These are phyloP conservation scores for Fennellomyces sp. DNA, from an alignment of 371 early-diverging fungal genomes.

Conservation along the genomic window DNA sequence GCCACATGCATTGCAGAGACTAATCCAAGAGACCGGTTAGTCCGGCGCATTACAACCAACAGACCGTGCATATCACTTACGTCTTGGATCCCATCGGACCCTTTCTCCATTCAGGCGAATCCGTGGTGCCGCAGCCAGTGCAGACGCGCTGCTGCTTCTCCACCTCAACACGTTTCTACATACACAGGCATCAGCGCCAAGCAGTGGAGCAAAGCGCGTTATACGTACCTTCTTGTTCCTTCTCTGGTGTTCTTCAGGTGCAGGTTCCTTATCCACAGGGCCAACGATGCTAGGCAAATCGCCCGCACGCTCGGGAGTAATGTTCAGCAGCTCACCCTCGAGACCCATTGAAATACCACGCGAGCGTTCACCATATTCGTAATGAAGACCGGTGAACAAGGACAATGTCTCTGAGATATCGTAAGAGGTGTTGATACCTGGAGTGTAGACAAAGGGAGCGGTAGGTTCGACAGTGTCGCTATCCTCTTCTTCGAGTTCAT, in stretches of 20 bases:
- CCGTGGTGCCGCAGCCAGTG: slow-evolving; percentile 70
- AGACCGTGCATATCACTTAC: slow-evolving; percentile 30
- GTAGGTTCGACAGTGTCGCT: slow-evolving; percentile 1
- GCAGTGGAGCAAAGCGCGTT: neutral
- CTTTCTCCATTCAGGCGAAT: slow-evolving; percentile 85
- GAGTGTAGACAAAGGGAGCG: slow-evolving; percentile 31
- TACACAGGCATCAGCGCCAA: neutral
- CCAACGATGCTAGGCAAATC: slow-evolving; percentile 13
- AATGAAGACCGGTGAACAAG: slow-evolving; percentile 40
- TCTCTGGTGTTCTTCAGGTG: neutral
- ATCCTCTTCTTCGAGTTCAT: slow-evolving; percentile 5
- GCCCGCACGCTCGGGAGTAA: neutral
- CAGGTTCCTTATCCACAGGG: slow-evolving; percentile 9
- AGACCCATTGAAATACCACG: slow-evolving; percentile 38
- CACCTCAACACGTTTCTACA: slow-evolving; percentile 5
- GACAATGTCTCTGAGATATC: slow-evolving; percentile 28
- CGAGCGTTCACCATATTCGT: slow-evolving; percentile 35
- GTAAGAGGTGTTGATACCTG: slow-evolving; percentile 24
- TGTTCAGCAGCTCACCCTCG: slow-evolving; percentile 26
- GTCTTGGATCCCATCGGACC: slow-evolving; percentile 78
- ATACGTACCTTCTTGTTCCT: slow-evolving; percentile 25
- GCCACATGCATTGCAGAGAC: slow-evolving; percentile 62
- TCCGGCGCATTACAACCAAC: neutral
- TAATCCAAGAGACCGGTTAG: slow-evolving; percentile 15
- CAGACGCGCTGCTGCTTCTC: slow-evolving; percentile 24